phyloP scores from a whole-genome alignment of 2,329 filamentous ascomycete species.

The Clonostachys rosea region DNA sequence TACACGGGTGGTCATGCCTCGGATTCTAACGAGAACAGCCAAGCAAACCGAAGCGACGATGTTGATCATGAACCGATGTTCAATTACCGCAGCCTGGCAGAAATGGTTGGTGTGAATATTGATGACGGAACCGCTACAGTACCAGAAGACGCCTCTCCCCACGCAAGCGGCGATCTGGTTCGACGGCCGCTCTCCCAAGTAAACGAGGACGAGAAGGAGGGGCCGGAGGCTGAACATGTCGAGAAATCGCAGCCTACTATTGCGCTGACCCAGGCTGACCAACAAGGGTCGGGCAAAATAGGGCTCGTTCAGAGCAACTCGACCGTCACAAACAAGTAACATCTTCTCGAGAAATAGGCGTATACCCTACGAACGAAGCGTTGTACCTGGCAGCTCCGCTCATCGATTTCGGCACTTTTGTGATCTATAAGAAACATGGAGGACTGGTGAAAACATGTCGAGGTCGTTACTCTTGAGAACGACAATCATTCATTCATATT shows the following conservation, averaged over 20 bases:
- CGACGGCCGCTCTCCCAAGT: constrained; percentile 22
- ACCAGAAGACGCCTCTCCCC: constrained; percentile 13
- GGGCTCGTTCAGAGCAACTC: no score
- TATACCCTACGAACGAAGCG: no score
- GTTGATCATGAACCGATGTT: constrained; percentile 65
- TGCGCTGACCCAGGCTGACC: no score
- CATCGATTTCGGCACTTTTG: no score
- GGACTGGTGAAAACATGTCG: no score
- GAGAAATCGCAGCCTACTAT: constrained; percentile 9
- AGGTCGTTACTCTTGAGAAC: no score
- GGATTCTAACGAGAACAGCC: constrained; percentile 31
- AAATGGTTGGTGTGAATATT: constrained; percentile 69
- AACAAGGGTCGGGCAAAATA: no score
- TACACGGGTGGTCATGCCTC: constrained; percentile 30
- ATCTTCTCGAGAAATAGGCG: no score
- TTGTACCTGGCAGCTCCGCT: no score
- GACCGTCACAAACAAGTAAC: no score
- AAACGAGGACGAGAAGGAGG: constrained; percentile 29
- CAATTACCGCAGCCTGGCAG: constrained; percentile 84
- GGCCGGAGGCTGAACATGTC: constrained; percentile 20
- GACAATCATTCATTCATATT: no score
- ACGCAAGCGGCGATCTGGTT: constrained; percentile 7
- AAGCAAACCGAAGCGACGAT: constrained; percentile 42
- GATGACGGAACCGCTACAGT: constrained; percentile 34
- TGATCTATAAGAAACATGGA: no score